Conservation (phyloP, 306 rosid species). For the Malus sieversii region DNA sequence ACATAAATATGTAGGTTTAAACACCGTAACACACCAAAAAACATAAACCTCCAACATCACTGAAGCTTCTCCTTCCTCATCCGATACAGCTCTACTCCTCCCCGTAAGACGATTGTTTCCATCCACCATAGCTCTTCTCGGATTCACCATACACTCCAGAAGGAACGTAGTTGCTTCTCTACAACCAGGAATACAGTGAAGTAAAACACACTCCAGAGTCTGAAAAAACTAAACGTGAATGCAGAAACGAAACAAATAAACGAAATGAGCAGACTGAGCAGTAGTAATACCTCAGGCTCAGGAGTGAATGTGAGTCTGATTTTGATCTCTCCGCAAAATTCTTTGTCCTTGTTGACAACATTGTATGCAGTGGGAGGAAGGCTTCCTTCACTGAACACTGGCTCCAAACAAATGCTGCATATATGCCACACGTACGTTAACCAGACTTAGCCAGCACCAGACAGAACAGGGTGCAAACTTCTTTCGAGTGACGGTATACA, state of each 20-base stretch:
- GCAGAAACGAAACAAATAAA: not conserved
- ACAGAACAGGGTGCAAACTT: not conserved
- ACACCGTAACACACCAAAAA: not conserved
- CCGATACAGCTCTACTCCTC: not conserved
- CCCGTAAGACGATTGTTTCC: conserved; percentile 6
- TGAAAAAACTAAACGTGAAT: too few relatives aligned
- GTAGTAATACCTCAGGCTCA: conserved; percentile 13
- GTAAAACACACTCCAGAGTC: not conserved
- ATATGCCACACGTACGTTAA: not conserved
- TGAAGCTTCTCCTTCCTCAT: not conserved
- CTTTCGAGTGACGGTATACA: not conserved
- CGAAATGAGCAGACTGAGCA: not conserved
- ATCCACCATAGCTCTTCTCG: conserved; percentile 5
- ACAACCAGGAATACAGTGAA: not conserved
- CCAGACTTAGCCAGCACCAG: not conserved
- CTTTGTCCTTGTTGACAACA: conserved; percentile 46
- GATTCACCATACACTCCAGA: conserved; percentile 4
- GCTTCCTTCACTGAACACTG: conserved; percentile 42
- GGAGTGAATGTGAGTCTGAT: conserved; percentile 45
- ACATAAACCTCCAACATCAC: not conserved
- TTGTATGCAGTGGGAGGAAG: conserved; percentile 44
- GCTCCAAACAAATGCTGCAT: conserved; percentile 50
- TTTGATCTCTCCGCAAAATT: conserved; percentile 48
- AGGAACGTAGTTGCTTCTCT: not conserved
- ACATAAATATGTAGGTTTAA: not conserved